Percentiles rank a stretch among this genome's conserved stretches.
phyloP scores from a whole-genome alignment of 2,329 filamentous ascomycete genomes.

The Dothideomycetes sp. region DNA sequence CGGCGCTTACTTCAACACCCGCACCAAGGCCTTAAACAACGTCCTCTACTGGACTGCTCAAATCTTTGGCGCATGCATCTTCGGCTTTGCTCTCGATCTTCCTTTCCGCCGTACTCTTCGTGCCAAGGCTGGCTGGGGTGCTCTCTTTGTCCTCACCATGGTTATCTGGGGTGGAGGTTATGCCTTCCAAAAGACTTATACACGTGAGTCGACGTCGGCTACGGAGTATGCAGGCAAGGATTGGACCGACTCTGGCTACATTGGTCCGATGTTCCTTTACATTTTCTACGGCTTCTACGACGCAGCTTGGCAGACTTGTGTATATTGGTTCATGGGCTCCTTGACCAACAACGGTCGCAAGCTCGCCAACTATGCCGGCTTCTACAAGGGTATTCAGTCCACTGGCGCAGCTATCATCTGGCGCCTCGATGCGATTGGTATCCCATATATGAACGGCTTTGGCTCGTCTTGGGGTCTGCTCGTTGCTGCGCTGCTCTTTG shows the following conservation, averaged over 20 bases:
- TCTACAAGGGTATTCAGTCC: slow-evolving; percentile 87
- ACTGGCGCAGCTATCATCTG: slow-evolving; percentile 69
- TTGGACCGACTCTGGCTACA: slow-evolving; percentile 57
- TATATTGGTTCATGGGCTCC: slow-evolving; percentile 95
- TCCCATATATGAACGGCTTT: slow-evolving; percentile 62
- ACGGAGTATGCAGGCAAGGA: slow-evolving; percentile 37
- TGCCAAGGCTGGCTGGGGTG: slow-evolving; percentile 52
- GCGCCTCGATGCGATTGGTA: slow-evolving; percentile 53
- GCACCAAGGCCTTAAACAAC: slow-evolving; percentile 66
- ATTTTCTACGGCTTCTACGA: slow-evolving; percentile 88
- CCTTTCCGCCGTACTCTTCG: slow-evolving; percentile 51
- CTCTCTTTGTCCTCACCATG: slow-evolving; percentile 61
- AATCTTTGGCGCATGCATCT: slow-evolving; percentile 63
- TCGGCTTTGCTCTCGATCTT: slow-evolving; percentile 60
- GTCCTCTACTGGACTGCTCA: slow-evolving; percentile 71
- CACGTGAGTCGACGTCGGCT: slow-evolving; percentile 23
- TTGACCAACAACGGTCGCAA: slow-evolving; percentile 88
- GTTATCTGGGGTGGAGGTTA: slow-evolving; percentile 75
- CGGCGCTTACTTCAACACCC: slow-evolving; percentile 57
- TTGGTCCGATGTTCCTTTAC: slow-evolving; percentile 77
- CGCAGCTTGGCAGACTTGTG: slow-evolving; percentile 77
- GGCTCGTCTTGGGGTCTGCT: slow-evolving; percentile 67
- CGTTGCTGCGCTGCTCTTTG: slow-evolving; percentile 61
- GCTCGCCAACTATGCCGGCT: slow-evolving; percentile 82
- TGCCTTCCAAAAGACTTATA: slow-evolving; percentile 58